Evolutionary conservation across 176 grass and related monocot genomes (phyloP).

Genomic region (Rhynchospora tenuis): DNA sequence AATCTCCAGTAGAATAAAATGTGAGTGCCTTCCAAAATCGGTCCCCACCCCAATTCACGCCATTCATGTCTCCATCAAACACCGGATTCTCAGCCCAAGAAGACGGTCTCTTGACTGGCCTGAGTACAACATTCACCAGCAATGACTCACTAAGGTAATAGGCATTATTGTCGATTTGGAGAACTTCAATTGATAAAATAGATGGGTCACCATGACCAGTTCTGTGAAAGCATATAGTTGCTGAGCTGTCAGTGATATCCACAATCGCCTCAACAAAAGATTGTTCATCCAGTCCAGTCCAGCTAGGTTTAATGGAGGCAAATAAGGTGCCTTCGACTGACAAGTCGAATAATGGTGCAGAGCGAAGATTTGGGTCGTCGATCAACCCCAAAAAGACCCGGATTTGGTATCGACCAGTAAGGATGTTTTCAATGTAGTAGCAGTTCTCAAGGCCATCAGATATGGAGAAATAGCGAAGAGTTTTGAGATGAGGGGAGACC

Average conservation of each 20-base stretch:
- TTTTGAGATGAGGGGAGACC: constrained; percentile 77
- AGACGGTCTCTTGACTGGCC: constrained; percentile 74
- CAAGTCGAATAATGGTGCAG: constrained; percentile 80
- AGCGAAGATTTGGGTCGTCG: constrained; percentile 62
- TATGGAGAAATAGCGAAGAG: constrained; percentile 68
- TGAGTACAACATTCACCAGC: constrained; percentile 51
- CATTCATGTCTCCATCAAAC: constrained; percentile 87
- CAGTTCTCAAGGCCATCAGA: constrained; percentile 96
- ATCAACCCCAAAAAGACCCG: constrained; percentile 85
- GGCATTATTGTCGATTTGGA: constrained; percentile 79
- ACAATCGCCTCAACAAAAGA: constrained; percentile 79
- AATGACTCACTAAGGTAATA: constrained; percentile 57
- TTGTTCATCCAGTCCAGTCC: constrained; percentile 76
- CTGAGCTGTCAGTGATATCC: constrained; percentile 51
- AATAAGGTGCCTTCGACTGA: constrained; percentile 89
- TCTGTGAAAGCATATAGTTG: constrained; percentile 86
- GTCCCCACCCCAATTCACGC: constrained; percentile 65
- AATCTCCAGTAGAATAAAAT: constrained; percentile 58
- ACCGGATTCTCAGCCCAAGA: constrained; percentile 78
- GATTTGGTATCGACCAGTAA: constrained; percentile 69
- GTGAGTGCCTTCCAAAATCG: constrained; percentile 74
- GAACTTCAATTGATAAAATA: constrained; percentile 84
- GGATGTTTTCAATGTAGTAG: constrained; percentile 71
- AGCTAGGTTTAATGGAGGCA: constrained; percentile 68
- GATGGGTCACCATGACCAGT: constrained; percentile 96